Conservation (phyloP, 805 yeast genomes). For the Brettanomyces nanus region DNA sequence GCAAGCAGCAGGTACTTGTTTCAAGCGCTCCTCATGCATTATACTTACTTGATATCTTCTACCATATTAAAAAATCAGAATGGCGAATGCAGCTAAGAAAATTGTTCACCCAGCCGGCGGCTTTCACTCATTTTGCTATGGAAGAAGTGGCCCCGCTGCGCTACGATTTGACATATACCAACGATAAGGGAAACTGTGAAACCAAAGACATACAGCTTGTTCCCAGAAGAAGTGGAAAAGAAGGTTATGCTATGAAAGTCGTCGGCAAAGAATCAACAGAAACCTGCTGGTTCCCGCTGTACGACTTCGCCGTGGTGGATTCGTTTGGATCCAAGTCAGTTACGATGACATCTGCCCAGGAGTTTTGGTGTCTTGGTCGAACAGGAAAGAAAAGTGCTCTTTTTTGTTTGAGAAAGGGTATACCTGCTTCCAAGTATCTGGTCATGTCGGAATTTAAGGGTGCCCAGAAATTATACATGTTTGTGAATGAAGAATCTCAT, state of each 20-base stretch:
- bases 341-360: slow-evolving; percentile 16
- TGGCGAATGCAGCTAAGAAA: slow-evolving; percentile 13
- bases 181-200: slow-evolving; percentile 21
- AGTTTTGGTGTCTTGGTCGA: slow-evolving; percentile 25
- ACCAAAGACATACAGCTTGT: slow-evolving; percentile 12
- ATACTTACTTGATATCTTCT: slow-evolving; percentile 21
- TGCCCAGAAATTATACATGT: slow-evolving; percentile 9
- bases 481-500: slow-evolving; percentile 7
- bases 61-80: slow-evolving; percentile 9
- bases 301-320: slow-evolving; percentile 17
- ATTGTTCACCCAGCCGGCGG: slow-evolving; percentile 17
- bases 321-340: slow-evolving; percentile 12
- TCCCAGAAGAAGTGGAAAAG: slow-evolving; percentile 8
- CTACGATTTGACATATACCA: slow-evolving; percentile 16
- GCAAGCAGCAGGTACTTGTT: slow-evolving; percentile 23
- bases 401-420: slow-evolving; percentile 19
- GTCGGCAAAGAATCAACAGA: slow-evolving; percentile 14
- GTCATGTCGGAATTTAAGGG: slow-evolving; percentile 10
- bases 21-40: slow-evolving; percentile 15
- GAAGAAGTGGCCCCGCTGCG: slow-evolving; percentile 11
- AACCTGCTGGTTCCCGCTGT: slow-evolving; percentile 20
- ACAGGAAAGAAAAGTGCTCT: slow-evolving; percentile 18
- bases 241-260: slow-evolving; percentile 12
- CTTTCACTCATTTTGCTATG: slow-evolving; percentile 17
- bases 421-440: slow-evolving; percentile 14